A percentile compares a stretch with the other conserved stretches of the same genome.
phyloP scores from a whole-genome alignment of 163 green algal species.

The Chloromonas sp. region DNA sequence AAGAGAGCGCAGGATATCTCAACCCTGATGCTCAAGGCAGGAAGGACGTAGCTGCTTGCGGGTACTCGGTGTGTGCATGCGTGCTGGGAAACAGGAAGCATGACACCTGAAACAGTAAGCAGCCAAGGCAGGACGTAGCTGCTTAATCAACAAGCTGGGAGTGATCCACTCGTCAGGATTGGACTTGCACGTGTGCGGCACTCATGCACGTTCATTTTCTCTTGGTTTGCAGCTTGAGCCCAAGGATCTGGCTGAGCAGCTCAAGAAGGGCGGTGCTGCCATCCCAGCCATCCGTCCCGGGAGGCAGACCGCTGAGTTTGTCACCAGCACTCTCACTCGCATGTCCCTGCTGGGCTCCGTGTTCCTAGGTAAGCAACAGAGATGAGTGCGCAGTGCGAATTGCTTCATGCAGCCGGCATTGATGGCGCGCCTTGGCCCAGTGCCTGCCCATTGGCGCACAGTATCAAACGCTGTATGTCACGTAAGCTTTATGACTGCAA shows the following conservation, averaged over 20 bases:
- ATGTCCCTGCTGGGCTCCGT: constrained; percentile 87
- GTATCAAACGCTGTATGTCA: too few species aligned
- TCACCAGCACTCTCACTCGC: constrained; percentile 76
- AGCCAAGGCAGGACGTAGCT: too few species aligned
- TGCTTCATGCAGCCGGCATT: too few species aligned
- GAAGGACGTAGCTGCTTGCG: background rate
- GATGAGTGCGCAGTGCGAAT: background rate
- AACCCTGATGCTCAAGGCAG: background rate
- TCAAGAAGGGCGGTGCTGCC: constrained; percentile 86
- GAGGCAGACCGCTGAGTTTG: constrained; percentile 81
- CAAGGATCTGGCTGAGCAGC: constrained; percentile 91
- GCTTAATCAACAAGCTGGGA: too few species aligned
- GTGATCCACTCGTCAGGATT: too few species aligned
- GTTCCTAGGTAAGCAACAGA: constrained; percentile 68
- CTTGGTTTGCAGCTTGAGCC: constrained; percentile 74
- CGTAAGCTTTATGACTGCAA: too few species aligned
- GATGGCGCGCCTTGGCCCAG: too few species aligned
- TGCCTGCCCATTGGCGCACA: too few species aligned
- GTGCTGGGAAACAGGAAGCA: too few species aligned
- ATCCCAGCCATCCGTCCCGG: constrained; percentile 87
- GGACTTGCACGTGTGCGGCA: too few species aligned
- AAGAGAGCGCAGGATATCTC: background rate
- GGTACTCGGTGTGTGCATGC: background rate
- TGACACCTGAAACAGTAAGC: too few species aligned
- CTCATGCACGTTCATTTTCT: too few species aligned